A percentile compares a stretch with the other conserved stretches of the same genome.
Evolutionary conservation across 2,329 filamentous ascomycete genomes (phyloP).

Genomic region (Diaporthe australafricana): DNA sequence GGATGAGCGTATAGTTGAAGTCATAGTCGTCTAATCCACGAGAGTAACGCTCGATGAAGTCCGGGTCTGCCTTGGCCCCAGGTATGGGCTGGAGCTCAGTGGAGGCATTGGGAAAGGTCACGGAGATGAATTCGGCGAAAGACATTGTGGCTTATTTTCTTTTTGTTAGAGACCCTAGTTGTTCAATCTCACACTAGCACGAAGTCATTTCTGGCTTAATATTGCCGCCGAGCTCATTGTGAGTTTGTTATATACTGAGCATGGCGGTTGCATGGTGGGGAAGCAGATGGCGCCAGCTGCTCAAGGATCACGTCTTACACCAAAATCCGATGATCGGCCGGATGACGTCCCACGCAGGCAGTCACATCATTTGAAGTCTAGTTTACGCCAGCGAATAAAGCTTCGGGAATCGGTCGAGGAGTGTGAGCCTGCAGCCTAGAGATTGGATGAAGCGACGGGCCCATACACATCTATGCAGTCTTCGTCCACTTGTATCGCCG

Average conservation of each 20-base stretch:
- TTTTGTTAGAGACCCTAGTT: neutral
- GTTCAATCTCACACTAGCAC: neutral
- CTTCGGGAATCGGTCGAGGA: neutral
- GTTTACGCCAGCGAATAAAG: constrained; percentile 31
- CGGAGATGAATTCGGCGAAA: constrained; percentile 66
- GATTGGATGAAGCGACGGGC: neutral
- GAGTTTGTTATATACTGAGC: constrained; percentile 33
- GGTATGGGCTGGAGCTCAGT: constrained; percentile 67
- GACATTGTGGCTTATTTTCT: constrained; percentile 48
- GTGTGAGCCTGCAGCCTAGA: neutral
- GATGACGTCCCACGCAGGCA: constrained; percentile 32
- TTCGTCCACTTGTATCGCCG: neutral
- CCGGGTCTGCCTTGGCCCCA: constrained; percentile 63
- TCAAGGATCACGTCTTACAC: constrained; percentile 43
- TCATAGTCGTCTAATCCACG: constrained; percentile 68
- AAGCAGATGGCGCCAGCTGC: constrained; percentile 42
- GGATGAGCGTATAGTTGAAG: constrained; percentile 72
- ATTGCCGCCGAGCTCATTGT: constrained; percentile 5
- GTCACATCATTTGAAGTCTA: constrained; percentile 34
- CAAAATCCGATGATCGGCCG: constrained; percentile 37
- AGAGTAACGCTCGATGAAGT: constrained; percentile 67
- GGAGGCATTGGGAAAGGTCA: constrained; percentile 67
- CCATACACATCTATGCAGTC: neutral
- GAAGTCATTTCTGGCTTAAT: neutral
- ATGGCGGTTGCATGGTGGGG: constrained; percentile 31